Evolutionary conservation across 2,329 filamentous ascomycete species (phyloP).

Genomic region (Aspergillus sp.): DNA sequence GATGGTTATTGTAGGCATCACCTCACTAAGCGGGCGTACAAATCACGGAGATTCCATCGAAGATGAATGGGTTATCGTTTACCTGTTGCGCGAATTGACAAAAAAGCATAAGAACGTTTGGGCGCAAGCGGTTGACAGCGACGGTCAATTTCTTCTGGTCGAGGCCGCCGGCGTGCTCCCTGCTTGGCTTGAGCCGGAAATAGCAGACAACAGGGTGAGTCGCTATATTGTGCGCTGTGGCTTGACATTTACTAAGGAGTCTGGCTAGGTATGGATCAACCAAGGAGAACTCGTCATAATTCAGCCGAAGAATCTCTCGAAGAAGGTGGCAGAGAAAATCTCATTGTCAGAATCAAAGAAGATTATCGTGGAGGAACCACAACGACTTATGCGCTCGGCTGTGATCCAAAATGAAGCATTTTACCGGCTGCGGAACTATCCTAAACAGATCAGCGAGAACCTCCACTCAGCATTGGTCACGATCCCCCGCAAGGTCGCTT

Average conservation of each 20-base stretch:
- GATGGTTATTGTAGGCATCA: slow-evolving; percentile 31
- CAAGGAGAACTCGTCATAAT: slow-evolving; percentile 69
- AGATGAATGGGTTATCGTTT: slow-evolving; percentile 96
- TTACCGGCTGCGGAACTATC: slow-evolving; percentile 78
- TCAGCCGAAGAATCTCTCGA: slow-evolving; percentile 43
- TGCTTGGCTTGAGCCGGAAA: slow-evolving; percentile 84
- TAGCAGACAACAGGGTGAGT: slow-evolving; percentile 67
- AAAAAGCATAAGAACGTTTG: slow-evolving; percentile 66
- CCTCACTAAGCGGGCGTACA: slow-evolving; percentile 66
- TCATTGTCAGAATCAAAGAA: slow-evolving; percentile 58
- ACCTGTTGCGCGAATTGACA: slow-evolving; percentile 74
- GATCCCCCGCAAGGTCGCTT: slow-evolving; percentile 75
- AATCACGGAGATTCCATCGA: slow-evolving; percentile 92
- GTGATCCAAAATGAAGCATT: slow-evolving; percentile 84
- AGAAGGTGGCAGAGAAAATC: slow-evolving; percentile 42
- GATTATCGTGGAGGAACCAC: slow-evolving; percentile 51
- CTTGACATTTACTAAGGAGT: neutral
- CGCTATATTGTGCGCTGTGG: neutral
- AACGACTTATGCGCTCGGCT: slow-evolving; percentile 61
- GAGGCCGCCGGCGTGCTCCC: slow-evolving; percentile 86
- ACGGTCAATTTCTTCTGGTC: slow-evolving; percentile 91
- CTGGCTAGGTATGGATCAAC: slow-evolving; percentile 69
- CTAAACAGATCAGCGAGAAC: slow-evolving; percentile 63
- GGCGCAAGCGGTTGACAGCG: slow-evolving; percentile 76
- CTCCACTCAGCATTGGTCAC: slow-evolving; percentile 68